Evolutionary conservation across 2,329 filamentous ascomycete genomes (phyloP).

Genomic region (Acrocalymma vagum): DNA sequence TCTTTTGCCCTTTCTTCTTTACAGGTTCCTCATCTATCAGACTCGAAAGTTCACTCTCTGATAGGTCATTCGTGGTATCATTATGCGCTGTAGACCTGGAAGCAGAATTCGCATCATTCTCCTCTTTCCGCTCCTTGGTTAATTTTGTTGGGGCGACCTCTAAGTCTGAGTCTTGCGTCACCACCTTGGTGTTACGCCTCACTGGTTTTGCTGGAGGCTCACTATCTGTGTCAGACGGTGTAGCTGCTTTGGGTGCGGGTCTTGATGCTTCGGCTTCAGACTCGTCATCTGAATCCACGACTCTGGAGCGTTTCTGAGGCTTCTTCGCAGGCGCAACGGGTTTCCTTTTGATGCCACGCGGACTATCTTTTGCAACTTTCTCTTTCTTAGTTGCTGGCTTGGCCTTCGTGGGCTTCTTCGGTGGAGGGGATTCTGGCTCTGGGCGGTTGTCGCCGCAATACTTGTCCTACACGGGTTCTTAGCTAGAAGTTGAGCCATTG

Average conservation of each 20-base stretch:
- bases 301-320: constrained; percentile 40
- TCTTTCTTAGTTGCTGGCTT: constrained; percentile 33
- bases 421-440: constrained; percentile 21
- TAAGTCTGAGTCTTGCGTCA: constrained; percentile 39
- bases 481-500: constrained; percentile 1
- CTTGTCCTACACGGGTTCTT: constrained; percentile 27
- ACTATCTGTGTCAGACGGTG: constrained; percentile 33
- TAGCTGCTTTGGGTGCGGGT: constrained; percentile 12
- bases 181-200: constrained; percentile 33
- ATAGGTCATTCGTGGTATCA: constrained; percentile 36
- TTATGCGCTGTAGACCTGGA: constrained; percentile 19
- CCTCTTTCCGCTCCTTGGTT: constrained; percentile 15
- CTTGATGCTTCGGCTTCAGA: constrained; percentile 33
- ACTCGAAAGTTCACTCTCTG: constrained; percentile 73
- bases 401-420: constrained; percentile 29
- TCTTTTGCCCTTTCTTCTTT: constrained; percentile 62
- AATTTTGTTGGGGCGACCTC: constrained; percentile 22
- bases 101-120: constrained; percentile 11
- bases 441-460: constrained; percentile 37
- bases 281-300: constrained; percentile 37
- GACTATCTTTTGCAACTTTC: constrained; percentile 17
- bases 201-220: constrained; percentile 33
- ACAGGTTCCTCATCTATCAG: constrained; percentile 80
- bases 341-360: constrained; percentile 42
- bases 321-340: constrained; percentile 36